Base-by-base conservation (phyloP, 805 yeast genomes). In the Metschnikowia similis region DNA sequence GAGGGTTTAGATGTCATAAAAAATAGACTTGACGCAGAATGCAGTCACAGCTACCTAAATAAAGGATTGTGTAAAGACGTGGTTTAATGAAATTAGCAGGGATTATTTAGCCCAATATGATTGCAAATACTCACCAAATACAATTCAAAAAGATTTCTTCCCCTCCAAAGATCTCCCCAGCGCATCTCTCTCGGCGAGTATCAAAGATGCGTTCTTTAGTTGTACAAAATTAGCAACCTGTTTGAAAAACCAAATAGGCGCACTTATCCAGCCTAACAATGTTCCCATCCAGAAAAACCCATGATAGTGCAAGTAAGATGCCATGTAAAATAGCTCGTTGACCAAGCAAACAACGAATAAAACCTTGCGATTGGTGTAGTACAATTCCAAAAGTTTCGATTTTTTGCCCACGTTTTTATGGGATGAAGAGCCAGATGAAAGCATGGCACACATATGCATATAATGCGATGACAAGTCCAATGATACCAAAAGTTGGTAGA, bases 361-460 rank as follows among this genome's bases (percentile, higher is more conserved):
- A 16, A 94, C 96, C 14, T 66, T 80, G 62, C 89, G 81, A 74
- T 89, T 87, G 51, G 89, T 87, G 72, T 94, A 94, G 76, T 94
- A 94, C 55, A 92, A 76, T 58, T 84, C 82, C 64, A 94, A 76
- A 50, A 94, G 75, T 75, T 82, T 78, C 54, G 87, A 84, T 57
- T 84, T 82, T 60, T 82, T 77, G 49, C 82, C 85, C 48, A 95
- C 86, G 54, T 81, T 79, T 74, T 94, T 94, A 71, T 94, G 99
- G 39, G 91, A 82, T 8, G 79, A 66, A 3, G 87, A 83, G 16
- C 98, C 98, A 35, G 83, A 74, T 47, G 84, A 78, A 59, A 91
- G 74, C 71, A 89, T 87, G 38, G 98, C 96, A 67, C 91, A 91
- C 99, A 94, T 94, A 72, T 94, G 99, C 87, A 94, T 88, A 72